Percentiles rank a stretch among this genome's conserved stretches.
These are phyloP conservation scores for Mucor velutinosus DNA, from an alignment of 371 early-diverging fungal genomes.

Conservation along the genomic window DNA sequence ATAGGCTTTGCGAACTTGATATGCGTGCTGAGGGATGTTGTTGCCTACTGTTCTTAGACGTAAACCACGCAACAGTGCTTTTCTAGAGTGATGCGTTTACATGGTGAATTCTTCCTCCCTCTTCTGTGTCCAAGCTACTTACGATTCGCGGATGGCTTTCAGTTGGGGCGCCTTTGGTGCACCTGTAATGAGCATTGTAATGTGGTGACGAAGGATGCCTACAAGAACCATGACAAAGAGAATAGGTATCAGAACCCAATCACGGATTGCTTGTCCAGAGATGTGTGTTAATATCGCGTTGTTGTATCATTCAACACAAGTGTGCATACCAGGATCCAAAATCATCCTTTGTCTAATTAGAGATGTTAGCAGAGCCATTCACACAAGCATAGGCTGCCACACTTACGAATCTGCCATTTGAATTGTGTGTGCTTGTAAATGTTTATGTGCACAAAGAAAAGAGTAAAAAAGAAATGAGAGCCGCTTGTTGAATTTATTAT, in stretches of 20 bases:
- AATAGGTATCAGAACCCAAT: slow-evolving; percentile 96
- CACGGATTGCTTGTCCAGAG: slow-evolving; percentile 67
- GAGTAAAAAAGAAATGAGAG: not conserved
- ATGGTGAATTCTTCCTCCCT: not conserved
- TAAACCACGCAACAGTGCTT: slow-evolving; percentile 78
- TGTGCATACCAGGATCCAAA: slow-evolving; percentile 61
- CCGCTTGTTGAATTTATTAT: not conserved
- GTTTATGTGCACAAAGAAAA: not conserved
- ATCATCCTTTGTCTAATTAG: slow-evolving; percentile 60
- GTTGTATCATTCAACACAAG: not conserved
- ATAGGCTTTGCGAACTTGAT: slow-evolving; percentile 69
- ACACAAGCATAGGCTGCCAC: no score
- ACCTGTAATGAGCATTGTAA: slow-evolving; percentile 83
- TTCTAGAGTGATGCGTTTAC: slow-evolving; percentile 31
- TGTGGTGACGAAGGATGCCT: slow-evolving; percentile 87
- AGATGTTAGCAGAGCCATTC: not conserved
- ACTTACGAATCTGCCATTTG: slow-evolving; percentile 31
- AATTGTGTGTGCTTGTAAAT: not conserved
- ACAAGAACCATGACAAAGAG: slow-evolving; percentile 96
- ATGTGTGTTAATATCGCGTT: not conserved
- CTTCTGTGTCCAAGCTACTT: slow-evolving; percentile 14
- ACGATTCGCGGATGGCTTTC: slow-evolving; percentile 80
- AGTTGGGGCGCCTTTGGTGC: slow-evolving; percentile 75
- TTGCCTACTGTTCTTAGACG: slow-evolving; percentile 69
- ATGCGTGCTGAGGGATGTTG: slow-evolving; percentile 74